Base-by-base conservation (phyloP, 495 filamentous ascomycete genomes). In the Xanthoparmelia taractica region DNA sequence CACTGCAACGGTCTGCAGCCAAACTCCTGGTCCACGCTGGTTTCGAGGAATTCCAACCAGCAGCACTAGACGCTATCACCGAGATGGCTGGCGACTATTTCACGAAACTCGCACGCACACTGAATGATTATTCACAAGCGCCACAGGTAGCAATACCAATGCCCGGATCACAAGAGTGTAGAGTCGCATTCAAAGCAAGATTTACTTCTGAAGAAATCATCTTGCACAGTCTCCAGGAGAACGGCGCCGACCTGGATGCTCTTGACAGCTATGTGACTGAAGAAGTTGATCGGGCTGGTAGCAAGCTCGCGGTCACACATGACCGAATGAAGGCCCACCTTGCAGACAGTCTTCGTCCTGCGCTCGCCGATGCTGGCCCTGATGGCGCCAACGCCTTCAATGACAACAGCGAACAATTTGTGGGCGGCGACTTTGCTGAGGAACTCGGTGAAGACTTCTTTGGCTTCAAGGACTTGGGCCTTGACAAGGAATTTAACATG, bases 391-490 rank as follows among this genome's bases (percentile, higher is more conserved):
- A 85, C 63, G 89, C 91, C 1, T 99, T 99, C 76, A 86, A 92
- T 63, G 94, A 99, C 70, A 93, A 92, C 63, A 96, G 91, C 69
- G 94, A 99, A 66, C 93, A 97, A 73, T 99, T 99, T 68, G 84
- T 97, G 58, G 89, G 89, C 43, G 94, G 94, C 58, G 93, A 97
- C 71, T 99, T 97, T 72, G 94, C 94, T 2, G 94, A 96, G 75
- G 94, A 97, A 68, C 87, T 97, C 37, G 92, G 90, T 63, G 94
- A 97, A 75, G 94, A 99, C 76, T 99, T 96, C 82, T 97, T 99
- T 67, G 94, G 94, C 13, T 97, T 99, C 82, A 93, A 92, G 73
- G 93, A 96, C 66, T 81, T 97, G 40, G 94, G 94, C 23, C 80
- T 98, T 36, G 93, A 96, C 29, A 54, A 54, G 29, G 50, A 54